Evolutionary conservation across 2,329 filamentous ascomycete genomes (phyloP).

Genomic region (Aspergillus jensenii): DNA sequence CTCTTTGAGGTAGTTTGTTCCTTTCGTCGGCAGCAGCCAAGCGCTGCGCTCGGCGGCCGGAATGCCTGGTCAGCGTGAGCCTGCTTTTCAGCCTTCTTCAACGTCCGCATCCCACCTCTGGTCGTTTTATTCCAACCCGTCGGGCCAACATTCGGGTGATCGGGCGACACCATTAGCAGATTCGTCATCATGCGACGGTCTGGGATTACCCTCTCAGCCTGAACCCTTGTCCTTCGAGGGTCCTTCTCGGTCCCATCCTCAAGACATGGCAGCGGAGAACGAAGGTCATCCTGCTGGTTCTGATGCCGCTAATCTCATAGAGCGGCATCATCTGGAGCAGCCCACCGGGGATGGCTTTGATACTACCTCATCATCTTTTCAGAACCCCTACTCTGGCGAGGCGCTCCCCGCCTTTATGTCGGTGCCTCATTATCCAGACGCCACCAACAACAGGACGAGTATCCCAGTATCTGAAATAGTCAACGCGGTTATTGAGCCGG

Average conservation of each 20-base stretch:
- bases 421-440: slow-evolving; percentile 27
- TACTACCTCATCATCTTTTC: background rate
- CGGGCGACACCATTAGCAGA: slow-evolving; percentile 6
- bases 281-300: background rate
- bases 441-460: slow-evolving; percentile 19
- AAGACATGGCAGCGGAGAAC: slow-evolving; percentile 3
- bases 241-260: slow-evolving; percentile 2
- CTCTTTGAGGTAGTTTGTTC: background rate
- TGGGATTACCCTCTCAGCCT: slow-evolving; percentile 7
- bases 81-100: slow-evolving; percentile 13
- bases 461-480: slow-evolving; percentile 29
- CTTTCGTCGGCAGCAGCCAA: slow-evolving; percentile 5
- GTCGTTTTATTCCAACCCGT: slow-evolving; percentile 1
- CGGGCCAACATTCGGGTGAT: slow-evolving; percentile 9
- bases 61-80: slow-evolving; percentile 17
- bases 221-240: slow-evolving; percentile 9
- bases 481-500: slow-evolving; percentile 25
- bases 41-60: slow-evolving; percentile 14
- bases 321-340: background rate
- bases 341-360: background rate
- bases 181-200: slow-evolving; percentile 16
- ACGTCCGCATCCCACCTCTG: slow-evolving; percentile 5
- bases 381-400: background rate
- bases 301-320: background rate
- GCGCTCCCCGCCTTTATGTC: slow-evolving; percentile 31